Base-by-base conservation (phyloP, 1,139 yeast genomes). In the Kodamaea arcana region DNA sequence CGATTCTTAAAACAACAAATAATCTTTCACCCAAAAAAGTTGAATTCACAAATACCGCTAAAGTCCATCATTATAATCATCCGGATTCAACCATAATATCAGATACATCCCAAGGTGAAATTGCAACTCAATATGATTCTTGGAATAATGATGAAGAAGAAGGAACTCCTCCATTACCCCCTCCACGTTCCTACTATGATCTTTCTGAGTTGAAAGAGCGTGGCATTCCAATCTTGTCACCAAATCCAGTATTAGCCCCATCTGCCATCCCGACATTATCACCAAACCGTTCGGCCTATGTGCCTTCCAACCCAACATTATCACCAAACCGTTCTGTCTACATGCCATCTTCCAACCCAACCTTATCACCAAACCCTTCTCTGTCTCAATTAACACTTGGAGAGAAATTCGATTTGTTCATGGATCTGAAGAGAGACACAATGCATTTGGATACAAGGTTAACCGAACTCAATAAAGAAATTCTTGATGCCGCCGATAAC, bases 371-470 rank as follows among this genome's bases (percentile, higher is more conserved):
- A n/a, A n/a, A n/a, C n/a, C n/a, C n/a, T n/a, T n/a, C n/a, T n/a
- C n/a, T n/a, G n/a, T 18, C 22, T 18, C 9, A 6, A 37, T 45
- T 65, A 29, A 54, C 72, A 1, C 51, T 67, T 30, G 62, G 64
- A 44, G 72, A 68, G 39, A 66, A 66, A 44, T 50, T 68, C 40
- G 65, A 65, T 34, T 51, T 63, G 10, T 65, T 51, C 41, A 57
- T 65, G 29, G 40, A 49, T n/a, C 24, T 40, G 11, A 36, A 43
- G 29, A 36, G 15, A 11, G 28, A 15, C 15, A 25, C 28, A 8
- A 17, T n/a, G 11, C 28, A 62, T 24, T 49, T 69, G 43, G 72
- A 66, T 42, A 48, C 52, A 17, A 73, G 67, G 45, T 55, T 69
- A 40, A 54, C 54, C 24, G 52, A 56, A 26, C 55, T 69, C 37